Evolutionary conservation across 2,329 filamentous ascomycete species (phyloP).

Genomic region (Fusarium floridanum): DNA sequence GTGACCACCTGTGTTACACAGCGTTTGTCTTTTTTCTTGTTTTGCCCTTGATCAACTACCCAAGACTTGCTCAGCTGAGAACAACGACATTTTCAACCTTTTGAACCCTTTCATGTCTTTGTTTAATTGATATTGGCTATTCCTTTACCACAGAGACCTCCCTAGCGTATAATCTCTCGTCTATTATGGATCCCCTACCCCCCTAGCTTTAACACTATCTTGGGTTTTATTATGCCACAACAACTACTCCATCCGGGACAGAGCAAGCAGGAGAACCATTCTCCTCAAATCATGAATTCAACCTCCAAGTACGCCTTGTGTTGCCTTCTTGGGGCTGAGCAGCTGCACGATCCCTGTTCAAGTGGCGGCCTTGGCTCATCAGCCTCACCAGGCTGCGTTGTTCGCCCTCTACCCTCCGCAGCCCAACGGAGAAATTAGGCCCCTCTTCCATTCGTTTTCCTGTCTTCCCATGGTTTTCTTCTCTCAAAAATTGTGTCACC

Average conservation of each 20-base stretch:
- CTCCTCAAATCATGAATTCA: neutral
- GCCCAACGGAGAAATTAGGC: neutral
- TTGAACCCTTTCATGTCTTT: neutral
- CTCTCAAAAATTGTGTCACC: neutral
- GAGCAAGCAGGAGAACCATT: rapidly evolving
- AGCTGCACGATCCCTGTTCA: neutral
- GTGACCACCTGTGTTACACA: neutral
- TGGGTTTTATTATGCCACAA: neutral
- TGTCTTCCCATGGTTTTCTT: neutral
- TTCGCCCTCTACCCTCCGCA: neutral
- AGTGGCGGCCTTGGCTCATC: neutral
- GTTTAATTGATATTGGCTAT: no score
- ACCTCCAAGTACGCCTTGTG: neutral
- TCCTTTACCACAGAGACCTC: neutral
- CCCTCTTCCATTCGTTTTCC: neutral
- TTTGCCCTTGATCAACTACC: neutral
- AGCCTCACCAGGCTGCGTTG: neutral
- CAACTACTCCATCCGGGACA: neutral
- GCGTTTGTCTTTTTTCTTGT: neutral
- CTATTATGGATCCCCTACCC: neutral
- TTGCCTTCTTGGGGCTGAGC: neutral
- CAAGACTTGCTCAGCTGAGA: neutral
- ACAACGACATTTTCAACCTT: neutral
- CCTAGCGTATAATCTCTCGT: neutral
- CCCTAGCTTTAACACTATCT: neutral